Evolutionary conservation across 768 basidiomycete genomes (phyloP), one percentile per base, ranked within the genome.

Genomic region (Tricholoma saponaceum): DNA sequence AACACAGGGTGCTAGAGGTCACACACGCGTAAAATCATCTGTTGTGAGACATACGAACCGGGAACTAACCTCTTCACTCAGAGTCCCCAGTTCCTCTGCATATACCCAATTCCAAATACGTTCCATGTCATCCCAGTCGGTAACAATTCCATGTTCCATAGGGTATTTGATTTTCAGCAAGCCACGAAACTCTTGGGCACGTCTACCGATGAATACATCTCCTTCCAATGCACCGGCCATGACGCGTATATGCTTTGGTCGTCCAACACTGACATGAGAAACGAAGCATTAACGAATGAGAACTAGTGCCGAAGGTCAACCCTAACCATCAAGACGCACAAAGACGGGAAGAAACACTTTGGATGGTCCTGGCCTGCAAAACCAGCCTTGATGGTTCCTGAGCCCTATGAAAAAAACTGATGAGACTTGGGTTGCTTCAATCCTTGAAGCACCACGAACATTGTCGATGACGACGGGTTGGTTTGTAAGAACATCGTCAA

Each of bases 121-220:
- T 72, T 99, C 97, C 97, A 99, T 99, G 69, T 99, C 97, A 69
- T 99, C 97, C 96, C 97, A 99, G 76, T 99, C 93, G 35, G 92
- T 96, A 8, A 99, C 97, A 58, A 99, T 95, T 12, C 97, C 97
- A 71, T 98, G 97, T 70, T 96, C 93, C 88, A 99, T 98, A 25
- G 97, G 97, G 69, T 98, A 99, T 73, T 95, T 96, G 66, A 98
- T 95, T 81, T 96, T 96, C 64, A 99, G 79, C 62, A 99, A 78
- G 9, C 97, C 97, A 54, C 97, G 81, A 63, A 94, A 90, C 67
- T 98, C 97, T 74, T 99, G 96, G 16, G 97, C 97, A 63, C 88
- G 86, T 66, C 90, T 81, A 2, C 97, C 97, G 57, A 99, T 98
- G 74, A 98, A 99, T 47, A 91, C 85, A 69, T 98, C 96, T 2